Percentiles rank a stretch among this genome's conserved stretches.
These are phyloP conservation scores for Backusella tarrabulga DNA, from an alignment of 192 early-diverging fungal genomes.

Conservation along the genomic window DNA sequence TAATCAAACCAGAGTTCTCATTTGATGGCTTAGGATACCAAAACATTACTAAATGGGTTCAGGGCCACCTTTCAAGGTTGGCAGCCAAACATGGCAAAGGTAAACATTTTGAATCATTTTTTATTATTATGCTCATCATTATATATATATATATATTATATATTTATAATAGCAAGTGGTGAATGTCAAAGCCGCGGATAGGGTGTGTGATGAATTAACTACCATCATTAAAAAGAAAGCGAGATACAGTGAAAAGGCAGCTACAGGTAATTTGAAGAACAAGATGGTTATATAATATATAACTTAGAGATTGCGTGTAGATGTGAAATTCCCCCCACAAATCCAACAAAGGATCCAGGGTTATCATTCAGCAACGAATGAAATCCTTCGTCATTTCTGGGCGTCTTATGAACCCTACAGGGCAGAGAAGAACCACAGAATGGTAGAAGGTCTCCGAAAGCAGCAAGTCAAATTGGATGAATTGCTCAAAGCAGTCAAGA, in stretches of 20 bases:
- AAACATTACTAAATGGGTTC: constrained; percentile 8
- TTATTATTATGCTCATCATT: too few species aligned
- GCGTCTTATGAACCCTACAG: constrained; percentile 45
- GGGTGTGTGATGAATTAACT: constrained; percentile 21
- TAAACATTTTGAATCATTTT: neutral
- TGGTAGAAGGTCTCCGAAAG: constrained; percentile 45
- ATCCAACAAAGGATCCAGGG: constrained; percentile 39
- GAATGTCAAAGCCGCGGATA: constrained; percentile 13
- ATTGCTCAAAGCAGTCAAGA: constrained; percentile 38
- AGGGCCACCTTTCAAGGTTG: constrained; percentile 25
- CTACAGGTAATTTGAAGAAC: constrained; percentile 22
- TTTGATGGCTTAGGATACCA: constrained; percentile 1
- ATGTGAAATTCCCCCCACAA: constrained; percentile 37
- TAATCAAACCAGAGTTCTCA: neutral
- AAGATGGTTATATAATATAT: constrained; percentile 1
- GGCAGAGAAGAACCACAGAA: constrained; percentile 45
- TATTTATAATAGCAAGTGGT: constrained; percentile 16
- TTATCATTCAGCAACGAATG: constrained; percentile 52
- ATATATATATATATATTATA: neutral
- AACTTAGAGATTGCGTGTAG: neutral
- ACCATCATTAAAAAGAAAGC: constrained; percentile 7
- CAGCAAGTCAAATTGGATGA: constrained; percentile 43
- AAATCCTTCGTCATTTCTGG: constrained; percentile 58
- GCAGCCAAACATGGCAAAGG: constrained; percentile 31
- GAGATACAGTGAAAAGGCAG: constrained; percentile 19